Conservation (phyloP, 176 grass and related monocot species). For the Bolboschoenus planiculmis region DNA sequence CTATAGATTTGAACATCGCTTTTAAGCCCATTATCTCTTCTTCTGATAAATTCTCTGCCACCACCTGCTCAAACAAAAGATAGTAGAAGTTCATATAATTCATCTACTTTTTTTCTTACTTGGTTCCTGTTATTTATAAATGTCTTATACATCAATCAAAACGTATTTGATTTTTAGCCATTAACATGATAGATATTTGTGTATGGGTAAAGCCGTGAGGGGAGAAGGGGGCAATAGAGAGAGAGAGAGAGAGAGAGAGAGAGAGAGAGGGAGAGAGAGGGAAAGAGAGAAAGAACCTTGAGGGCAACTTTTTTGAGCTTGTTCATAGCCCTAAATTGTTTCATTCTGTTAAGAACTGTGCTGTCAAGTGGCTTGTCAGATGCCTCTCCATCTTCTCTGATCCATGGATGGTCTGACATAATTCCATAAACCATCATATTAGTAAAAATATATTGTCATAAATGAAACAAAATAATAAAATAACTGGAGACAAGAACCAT, state of each 20-base stretch:
- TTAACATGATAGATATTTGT: not conserved
- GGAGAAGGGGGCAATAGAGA: too few species aligned
- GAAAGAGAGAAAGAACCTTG: slow-evolving; percentile 50
- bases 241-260: not conserved
- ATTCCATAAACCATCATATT: slow-evolving; percentile 37
- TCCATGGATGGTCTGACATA: slow-evolving; percentile 80
- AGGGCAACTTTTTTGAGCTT: slow-evolving; percentile 99
- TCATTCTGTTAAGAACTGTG: slow-evolving; percentile 94
- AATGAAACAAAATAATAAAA: not conserved
- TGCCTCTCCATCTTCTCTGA: slow-evolving; percentile 96
- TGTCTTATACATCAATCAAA: not conserved
- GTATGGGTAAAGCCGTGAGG: not conserved
- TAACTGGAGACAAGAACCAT: slow-evolving; percentile 9
- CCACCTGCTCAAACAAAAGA: slow-evolving; percentile 39
- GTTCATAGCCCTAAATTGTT: slow-evolving; percentile 99
- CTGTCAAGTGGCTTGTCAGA: slow-evolving; percentile 96
- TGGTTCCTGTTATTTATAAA: not conserved
- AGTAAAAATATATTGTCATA: slow-evolving; percentile 7
- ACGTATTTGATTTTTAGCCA: not conserved
- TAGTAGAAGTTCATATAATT: slow-evolving; percentile 14
- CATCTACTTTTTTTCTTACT: not conserved
- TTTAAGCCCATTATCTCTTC: slow-evolving; percentile 98
- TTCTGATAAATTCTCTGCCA: slow-evolving; percentile 89
- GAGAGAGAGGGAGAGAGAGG: too few species aligned
- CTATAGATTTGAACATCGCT: slow-evolving; percentile 96